Base-by-base conservation (phyloP, 371 early-diverging fungal genomes). In the Saksenaea oblongispora region DNA sequence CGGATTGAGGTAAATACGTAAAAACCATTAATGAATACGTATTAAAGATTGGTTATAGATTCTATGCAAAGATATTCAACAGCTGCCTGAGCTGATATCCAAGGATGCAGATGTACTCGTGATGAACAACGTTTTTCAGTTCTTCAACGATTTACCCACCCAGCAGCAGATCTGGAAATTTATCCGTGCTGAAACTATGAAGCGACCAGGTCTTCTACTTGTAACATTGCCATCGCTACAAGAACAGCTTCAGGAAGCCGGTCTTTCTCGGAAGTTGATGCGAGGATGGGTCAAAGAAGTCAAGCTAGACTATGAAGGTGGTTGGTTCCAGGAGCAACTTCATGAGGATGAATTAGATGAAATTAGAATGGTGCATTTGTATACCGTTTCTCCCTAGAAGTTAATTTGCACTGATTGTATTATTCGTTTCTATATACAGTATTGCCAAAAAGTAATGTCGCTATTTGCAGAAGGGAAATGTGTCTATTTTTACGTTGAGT, bases 51-150 rank as follows among this genome's bases (percentile, higher is more conserved):
- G 34, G 18, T 18, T 15, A 36, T 63, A 84, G 81, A 57, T 82
- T 14, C 65, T 83, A 26, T 82, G 80, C 51, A 78, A 84, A 57
- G 84, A 85, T 67, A 69, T 87, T 34, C 73, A 80, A 65, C 72
- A 68, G 18, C 69, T 73, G 1, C 83, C 80, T 27, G 70, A 78
- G 31, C 56, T 85, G 39, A 28, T 85, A 24, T 70, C 67, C 7
- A 67, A 79, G 36, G 65, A 74, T 17, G 84, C 86, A 5, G 84
- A 84, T 62, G 61, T 86, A 22, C 70, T 87, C 3, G 68, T 86
- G 18, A 85, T 87, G 85, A 86, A 87, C 68, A 87, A 87, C 42
- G 88, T 87, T 0, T 87, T 87, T 61, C 86, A 87, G 62, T 87
- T 86, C 69, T 87, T 87, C 56, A 79, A 78, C 42, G 82, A 83